Evolutionary conservation across 192 early-diverging fungal genomes (phyloP).

Genomic region (Dimargaris xerosporica): DNA sequence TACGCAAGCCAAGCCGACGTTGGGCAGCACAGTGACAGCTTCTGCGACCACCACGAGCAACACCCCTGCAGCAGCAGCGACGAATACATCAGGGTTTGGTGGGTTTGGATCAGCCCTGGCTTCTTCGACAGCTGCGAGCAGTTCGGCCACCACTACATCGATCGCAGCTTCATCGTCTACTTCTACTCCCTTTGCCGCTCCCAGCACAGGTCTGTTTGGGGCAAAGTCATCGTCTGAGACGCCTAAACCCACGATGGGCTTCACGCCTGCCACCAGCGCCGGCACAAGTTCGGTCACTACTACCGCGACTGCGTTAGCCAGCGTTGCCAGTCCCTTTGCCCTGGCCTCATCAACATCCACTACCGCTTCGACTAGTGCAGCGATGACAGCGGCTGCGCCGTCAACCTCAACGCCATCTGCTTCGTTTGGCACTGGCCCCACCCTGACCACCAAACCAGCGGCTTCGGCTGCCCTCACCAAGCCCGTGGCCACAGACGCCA

Average conservation of each 20-base stretch:
- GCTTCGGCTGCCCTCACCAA: conserved; percentile 19
- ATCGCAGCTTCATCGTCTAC: not conserved
- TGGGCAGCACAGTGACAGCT: too few species aligned
- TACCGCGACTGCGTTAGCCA: too few species aligned
- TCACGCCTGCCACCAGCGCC: not conserved
- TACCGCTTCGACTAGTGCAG: not conserved
- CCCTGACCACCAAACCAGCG: conserved; percentile 19
- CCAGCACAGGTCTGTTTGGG: not conserved
- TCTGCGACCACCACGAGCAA: not conserved
- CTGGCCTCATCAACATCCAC: not conserved
- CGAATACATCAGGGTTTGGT: not conserved
- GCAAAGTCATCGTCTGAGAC: not conserved
- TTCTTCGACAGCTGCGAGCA: not conserved
- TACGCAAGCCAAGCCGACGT: not conserved
- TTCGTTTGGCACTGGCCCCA: conserved; percentile 19
- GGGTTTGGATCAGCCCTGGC: not conserved
- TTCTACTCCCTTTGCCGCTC: not conserved
- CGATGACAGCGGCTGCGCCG: conserved; percentile 13
- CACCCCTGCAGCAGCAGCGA: not conserved
- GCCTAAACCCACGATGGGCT: not conserved
- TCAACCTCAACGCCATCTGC: conserved; percentile 21
- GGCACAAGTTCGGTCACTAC: too few species aligned
- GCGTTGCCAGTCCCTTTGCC: too few species aligned
- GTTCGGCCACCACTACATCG: not conserved
- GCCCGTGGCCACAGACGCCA: conserved; percentile 25